Percentiles rank a stretch among this genome's conserved stretches.
These are phyloP conservation scores for Penicillium sp. DNA, from an alignment of 2,329 filamentous ascomycete species.

Conservation along the genomic window DNA sequence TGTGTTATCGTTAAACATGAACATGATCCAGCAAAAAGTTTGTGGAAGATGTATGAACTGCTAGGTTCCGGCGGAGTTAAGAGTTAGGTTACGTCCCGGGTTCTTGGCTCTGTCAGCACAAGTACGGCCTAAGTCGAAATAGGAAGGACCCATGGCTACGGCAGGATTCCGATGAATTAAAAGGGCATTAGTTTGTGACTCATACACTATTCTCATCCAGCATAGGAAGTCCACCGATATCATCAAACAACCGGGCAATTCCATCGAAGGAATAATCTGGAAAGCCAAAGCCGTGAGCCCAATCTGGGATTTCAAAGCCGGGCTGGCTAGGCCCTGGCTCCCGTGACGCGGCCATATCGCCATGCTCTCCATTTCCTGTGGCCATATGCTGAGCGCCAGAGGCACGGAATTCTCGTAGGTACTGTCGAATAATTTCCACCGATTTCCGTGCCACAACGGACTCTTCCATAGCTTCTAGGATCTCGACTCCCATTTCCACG, in stretches of 20 bases:
- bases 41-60: no score
- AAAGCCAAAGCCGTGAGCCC: conserved; percentile 38
- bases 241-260: conserved; percentile 36
- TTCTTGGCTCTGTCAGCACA: neutral
- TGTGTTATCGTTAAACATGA: no score
- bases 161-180: neutral
- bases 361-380: neutral
- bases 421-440: conserved; percentile 37
- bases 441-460: conserved; percentile 42
- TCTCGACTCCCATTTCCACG: conserved; percentile 41
- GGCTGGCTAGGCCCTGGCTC: conserved; percentile 12
- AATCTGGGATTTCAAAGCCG: conserved; percentile 33
- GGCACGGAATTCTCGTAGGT: conserved; percentile 30
- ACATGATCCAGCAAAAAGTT: no score
- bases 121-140: neutral
- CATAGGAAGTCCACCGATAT: conserved; percentile 32
- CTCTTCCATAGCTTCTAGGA: conserved; percentile 46
- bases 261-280: conserved; percentile 39
- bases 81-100: neutral
- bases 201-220: conserved; percentile 20
- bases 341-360: conserved; percentile 1
- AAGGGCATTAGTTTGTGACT: neutral
- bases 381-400: conserved; percentile 10
- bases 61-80: neutral
- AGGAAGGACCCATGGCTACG: neutral